phyloP scores from a whole-genome alignment of 2,329 filamentous ascomycete genomes.

The Aspergillus fructus region DNA sequence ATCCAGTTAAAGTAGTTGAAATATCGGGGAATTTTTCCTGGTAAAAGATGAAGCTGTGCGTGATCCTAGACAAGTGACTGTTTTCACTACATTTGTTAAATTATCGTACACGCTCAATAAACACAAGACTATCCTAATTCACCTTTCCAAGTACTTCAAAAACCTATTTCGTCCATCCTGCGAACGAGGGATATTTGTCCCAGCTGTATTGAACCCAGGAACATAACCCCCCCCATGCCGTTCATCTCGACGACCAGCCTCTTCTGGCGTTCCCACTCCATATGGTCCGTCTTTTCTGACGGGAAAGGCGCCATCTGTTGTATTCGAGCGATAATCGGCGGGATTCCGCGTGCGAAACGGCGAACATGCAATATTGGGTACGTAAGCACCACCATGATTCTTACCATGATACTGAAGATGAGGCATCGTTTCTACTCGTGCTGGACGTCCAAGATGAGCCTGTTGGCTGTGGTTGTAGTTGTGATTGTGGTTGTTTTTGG shows the following conservation, averaged over 20 bases:
- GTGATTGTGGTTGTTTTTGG: neutral
- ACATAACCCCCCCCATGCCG: neutral
- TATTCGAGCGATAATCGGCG: neutral
- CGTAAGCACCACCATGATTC: neutral
- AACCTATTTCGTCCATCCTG: neutral
- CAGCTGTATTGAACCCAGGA: neutral
- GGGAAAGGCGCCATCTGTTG: neutral
- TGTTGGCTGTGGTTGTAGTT: neutral
- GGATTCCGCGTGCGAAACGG: no score
- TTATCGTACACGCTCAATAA: no score
- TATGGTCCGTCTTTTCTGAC: neutral
- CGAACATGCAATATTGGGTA: neutral
- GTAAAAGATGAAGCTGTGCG: no score
- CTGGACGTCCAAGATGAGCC: neutral
- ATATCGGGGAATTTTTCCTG: no score
- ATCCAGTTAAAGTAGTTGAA: no score
- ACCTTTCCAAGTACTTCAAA: neutral
- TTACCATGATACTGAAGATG: neutral
- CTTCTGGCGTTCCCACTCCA: neutral
- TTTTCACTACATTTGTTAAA: no score
- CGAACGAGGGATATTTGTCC: neutral
- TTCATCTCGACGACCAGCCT: neutral
- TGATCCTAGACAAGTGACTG: no score
- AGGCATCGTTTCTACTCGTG: neutral
- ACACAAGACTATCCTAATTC: neutral